Evolutionary conservation across 2,329 filamentous ascomycete species (phyloP), one percentile per base, ranked within the genome.

Genomic region (Apiospora aurea): DNA sequence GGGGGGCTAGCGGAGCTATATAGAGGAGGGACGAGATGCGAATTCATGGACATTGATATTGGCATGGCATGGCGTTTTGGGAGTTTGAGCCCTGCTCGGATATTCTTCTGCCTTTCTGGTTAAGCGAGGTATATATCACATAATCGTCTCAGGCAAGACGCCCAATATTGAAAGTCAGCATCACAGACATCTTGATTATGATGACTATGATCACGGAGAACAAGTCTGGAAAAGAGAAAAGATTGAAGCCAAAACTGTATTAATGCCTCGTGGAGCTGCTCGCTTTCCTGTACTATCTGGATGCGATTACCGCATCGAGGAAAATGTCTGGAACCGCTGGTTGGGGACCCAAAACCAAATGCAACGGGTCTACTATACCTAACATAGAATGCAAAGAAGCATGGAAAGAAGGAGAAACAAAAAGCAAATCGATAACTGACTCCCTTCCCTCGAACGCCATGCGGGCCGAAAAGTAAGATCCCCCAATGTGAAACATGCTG

Each of bases 21-120:
- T 13, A 21, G 34, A 18, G 46, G n/a, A 47, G 3, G 34, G 57
- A 64, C 11, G 34, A 41, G 34, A 11, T 34, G 18, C 21, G 10
- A 21, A n/a, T 24, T 41, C 34, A n/a, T 24, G 29, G 18, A 18
- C 18, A 29, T 29, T 61, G 29, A 21, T 38, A 61, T 61, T 38
- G 53, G 53, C 41, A 68, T 68, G 66, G 66, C 66, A 68, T n/a
- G 41, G 66, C 66, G 66, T 68, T 68, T 29, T 46, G 66, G 66
- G 66, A 47, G 66, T 68, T 64, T 24, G 10, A 4, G 10, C 29
- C 34, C 7, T 38, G 14, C 29, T 29, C 29, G 21, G 41, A 2
- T 11, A 41, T 6, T 13, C 13, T 18, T 14, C 13, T 4, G 7
- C 34, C 18, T 29, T 64, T 2, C 38, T 61, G 53, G 53, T 21